Base-by-base conservation (phyloP, 441 rosid genomes). In the Isatis lusitanica region DNA sequence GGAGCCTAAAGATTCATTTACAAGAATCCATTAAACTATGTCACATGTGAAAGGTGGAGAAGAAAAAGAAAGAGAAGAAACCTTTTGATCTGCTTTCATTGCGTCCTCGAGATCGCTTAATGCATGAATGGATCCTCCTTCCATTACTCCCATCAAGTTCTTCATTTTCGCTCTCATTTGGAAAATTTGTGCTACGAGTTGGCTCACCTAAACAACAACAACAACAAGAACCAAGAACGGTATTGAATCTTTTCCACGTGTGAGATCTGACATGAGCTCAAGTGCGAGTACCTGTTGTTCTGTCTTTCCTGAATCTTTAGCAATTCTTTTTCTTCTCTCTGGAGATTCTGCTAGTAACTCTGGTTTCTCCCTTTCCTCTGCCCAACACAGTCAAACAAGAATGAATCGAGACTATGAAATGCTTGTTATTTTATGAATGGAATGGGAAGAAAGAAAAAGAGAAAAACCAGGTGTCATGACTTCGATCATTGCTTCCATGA, bases 341-440 rank as follows among this genome's bases (percentile, higher is more conserved):
- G 86, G 95, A 46, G 97, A 92, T 84, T 91, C 96, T 8, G 98
- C 96, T 80, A 95, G 84, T 81, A 92, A 70, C 82, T 95, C 98
- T 24, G 99, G 99, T 81, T 83, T 83, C 87, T 92, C 96, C 76
- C 94, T 90, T 81, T 95, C 99, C 93, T 92, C 99, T 95, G 82
- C 44, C 55, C 79, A 72, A 39, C 42, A 43, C 35, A 62, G 40
- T 40, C 48, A 65, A 58, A 78, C 57, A 46, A 55, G 46, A 42
- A 42, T 59, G 47, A 39, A 26, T 26, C 28, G 28, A 26, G 28
- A 26, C 4, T 26, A 26, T 26, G 28, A 26, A 26, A 17, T 31
- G 31, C 46, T 28, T 55, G 30, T 16, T 44, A 26, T 36, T 65
- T 13, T 17, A 57, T n/a, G 17, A 60, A 36, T 55, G 58, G 44